phyloP scores from a whole-genome alignment of 495 filamentous ascomycete species.

The Cercophora scortea region DNA sequence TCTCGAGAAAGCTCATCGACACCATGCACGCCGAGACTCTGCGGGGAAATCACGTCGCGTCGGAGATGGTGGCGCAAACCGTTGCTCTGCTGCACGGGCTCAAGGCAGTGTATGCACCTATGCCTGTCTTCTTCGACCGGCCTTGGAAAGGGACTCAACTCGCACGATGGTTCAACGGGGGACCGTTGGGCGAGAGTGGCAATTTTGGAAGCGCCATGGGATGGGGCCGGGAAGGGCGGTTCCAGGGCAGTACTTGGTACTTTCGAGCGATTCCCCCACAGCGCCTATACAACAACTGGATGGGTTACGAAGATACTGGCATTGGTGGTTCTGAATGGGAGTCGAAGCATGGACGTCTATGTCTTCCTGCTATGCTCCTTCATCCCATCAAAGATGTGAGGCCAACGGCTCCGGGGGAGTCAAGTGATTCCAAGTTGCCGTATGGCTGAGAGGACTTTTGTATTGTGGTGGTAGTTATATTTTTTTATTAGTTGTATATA shows the following conservation, averaged over 20 bases:
- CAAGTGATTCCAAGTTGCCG: conserved; percentile 18
- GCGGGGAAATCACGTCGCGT: conserved; percentile 53
- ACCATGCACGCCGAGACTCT: conserved; percentile 57
- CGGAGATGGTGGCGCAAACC: conserved; percentile 64
- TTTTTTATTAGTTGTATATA: too few relatives aligned
- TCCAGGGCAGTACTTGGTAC: conserved; percentile 52
- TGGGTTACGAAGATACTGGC: conserved; percentile 47
- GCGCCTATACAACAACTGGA: conserved; percentile 54
- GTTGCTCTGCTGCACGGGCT: conserved; percentile 61
- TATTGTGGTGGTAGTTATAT: too few relatives aligned
- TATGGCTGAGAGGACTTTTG: conserved; percentile 1
- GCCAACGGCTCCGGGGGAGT: conserved; percentile 31
- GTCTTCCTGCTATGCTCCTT: conserved; percentile 49
- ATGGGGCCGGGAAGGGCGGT: conserved; percentile 46
- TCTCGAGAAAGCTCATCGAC: conserved; percentile 54
- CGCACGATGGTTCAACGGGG: conserved; percentile 55
- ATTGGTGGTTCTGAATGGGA: conserved; percentile 48
- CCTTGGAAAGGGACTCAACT: conserved; percentile 48
- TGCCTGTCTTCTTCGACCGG: conserved; percentile 62
- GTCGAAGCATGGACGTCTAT: conserved; percentile 39
- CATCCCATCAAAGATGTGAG: conserved; percentile 47
- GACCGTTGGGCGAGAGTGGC: conserved; percentile 38
- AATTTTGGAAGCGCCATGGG: conserved; percentile 41
- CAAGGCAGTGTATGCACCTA: conserved; percentile 60
- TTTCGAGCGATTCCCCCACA: conserved; percentile 44